Conservation (phyloP, 106 monocot genomes). For the Dendrobium catenatum region DNA sequence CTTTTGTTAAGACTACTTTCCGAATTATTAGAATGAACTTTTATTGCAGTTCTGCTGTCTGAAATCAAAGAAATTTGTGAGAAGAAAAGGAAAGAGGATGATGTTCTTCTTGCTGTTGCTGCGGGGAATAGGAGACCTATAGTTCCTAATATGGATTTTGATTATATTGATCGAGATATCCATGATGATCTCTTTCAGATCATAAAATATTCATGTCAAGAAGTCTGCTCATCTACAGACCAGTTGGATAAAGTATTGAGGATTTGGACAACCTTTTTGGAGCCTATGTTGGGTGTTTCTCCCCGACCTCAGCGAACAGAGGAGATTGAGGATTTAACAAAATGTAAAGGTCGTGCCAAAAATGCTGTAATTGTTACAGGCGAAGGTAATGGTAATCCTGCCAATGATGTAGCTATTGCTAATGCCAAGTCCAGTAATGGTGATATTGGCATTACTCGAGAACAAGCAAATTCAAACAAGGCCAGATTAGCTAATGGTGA, state of each 20-base stretch:
- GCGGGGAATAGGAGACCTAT: conserved; percentile 59
- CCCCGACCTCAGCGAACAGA: conserved; percentile 50
- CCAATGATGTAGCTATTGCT: conserved; percentile 22
- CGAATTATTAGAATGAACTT: not conserved
- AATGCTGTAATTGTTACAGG: conserved; percentile 14
- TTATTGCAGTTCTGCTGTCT: conserved; percentile 53
- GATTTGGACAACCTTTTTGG: conserved; percentile 88
- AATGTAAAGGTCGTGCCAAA: conserved; percentile 41
- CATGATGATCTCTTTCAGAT: conserved; percentile 72
- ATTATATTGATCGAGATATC: conserved; percentile 49
- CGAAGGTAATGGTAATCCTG: conserved; percentile 35
- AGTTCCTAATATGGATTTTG: conserved; percentile 66
- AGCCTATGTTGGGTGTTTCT: conserved; percentile 57
- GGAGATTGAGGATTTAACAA: conserved; percentile 56
- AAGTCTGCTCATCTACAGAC: conserved; percentile 63
- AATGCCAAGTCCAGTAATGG: conserved; percentile 40
- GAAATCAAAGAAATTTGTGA: conserved; percentile 87
- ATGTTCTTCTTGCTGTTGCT: conserved; percentile 67
- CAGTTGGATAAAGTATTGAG: conserved; percentile 62
- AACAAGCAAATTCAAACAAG: conserved; percentile 37
- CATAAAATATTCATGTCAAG: conserved; percentile 74
- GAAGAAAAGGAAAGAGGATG: conserved; percentile 69
- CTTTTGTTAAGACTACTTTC: not conserved
- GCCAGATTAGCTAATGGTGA: conserved; percentile 50
- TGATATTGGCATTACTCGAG: conserved; percentile 31